Evolutionary conservation across 371 early-diverging fungal species (phyloP).

Genomic region (Synchytrium microbalum): DNA sequence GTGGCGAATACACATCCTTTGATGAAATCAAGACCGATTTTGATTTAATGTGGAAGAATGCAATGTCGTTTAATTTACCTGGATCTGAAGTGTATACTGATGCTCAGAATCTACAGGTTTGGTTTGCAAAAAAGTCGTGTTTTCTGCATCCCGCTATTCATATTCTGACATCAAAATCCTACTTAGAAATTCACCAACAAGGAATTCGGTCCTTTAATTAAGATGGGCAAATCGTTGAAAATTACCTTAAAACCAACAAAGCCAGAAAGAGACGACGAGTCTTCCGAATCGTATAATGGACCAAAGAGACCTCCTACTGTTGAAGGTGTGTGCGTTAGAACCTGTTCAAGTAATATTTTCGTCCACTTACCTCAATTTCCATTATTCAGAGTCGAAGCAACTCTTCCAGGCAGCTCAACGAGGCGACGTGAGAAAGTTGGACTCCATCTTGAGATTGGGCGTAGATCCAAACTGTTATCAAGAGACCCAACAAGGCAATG

Average conservation of each 20-base stretch:
- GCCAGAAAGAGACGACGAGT: neutral
- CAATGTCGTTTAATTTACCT: constrained; percentile 66
- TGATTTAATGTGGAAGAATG: constrained; percentile 67
- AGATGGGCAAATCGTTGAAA: neutral
- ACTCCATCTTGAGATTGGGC: neutral
- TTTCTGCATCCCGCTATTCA: too few relatives aligned
- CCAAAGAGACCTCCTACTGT: neutral
- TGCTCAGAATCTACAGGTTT: constrained; percentile 39
- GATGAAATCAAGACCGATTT: constrained; percentile 57
- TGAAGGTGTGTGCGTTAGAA: neutral
- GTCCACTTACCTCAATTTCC: too few relatives aligned
- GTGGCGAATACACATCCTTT: constrained; percentile 40
- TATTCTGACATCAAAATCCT: too few relatives aligned
- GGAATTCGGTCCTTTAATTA: neutral
- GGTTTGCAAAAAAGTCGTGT: too few relatives aligned
- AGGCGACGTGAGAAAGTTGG: constrained; percentile 3
- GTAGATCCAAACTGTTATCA: neutral
- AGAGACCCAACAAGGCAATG: constrained; percentile 35
- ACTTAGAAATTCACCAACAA: neutral
- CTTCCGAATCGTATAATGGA: neutral
- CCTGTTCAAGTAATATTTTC: neutral
- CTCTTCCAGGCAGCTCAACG: constrained; percentile 8
- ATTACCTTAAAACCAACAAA: neutral
- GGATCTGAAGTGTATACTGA: constrained; percentile 68
- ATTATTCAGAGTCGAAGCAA: neutral